Evolutionary conservation across 2,329 filamentous ascomycete genomes (phyloP).

Genomic region (Neopestalotiopsis sp.): DNA sequence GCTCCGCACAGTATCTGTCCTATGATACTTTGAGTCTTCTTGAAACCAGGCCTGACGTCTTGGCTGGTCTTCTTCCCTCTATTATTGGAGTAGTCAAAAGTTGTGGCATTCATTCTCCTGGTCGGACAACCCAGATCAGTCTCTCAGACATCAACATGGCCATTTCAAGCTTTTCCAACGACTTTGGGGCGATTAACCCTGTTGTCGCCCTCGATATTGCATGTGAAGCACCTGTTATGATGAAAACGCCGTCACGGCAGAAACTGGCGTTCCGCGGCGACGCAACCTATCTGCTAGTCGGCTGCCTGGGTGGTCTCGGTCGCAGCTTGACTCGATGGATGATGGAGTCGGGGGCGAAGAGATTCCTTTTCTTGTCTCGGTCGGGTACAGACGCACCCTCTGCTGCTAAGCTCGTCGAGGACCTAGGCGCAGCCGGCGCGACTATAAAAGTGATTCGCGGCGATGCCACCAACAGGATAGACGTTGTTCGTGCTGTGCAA

Average conservation of each 20-base stretch:
- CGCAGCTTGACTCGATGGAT: conserved; percentile 40
- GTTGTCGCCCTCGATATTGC: not conserved
- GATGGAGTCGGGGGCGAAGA: conserved; percentile 36
- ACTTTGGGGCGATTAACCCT: too few relatives aligned
- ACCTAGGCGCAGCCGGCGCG: conserved; percentile 22
- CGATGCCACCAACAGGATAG: conserved; percentile 21
- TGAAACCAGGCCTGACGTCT: too few relatives aligned
- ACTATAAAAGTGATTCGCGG: conserved; percentile 21
- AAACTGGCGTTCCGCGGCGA: conserved; percentile 22
- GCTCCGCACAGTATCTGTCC: conserved; percentile 32
- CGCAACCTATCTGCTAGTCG: conserved; percentile 40
- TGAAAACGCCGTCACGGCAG: conserved; percentile 8
- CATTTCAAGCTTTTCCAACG: too few relatives aligned
- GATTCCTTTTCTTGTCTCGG: conserved; percentile 40
- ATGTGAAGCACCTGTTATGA: conserved; percentile 27
- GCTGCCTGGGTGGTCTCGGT: conserved; percentile 43
- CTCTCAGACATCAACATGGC: too few relatives aligned
- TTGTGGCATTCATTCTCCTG: too few relatives aligned
- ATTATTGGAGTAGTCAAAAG: too few relatives aligned
- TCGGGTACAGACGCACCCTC: conserved; percentile 31
- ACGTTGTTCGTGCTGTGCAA: conserved; percentile 20
- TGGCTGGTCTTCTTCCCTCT: too few relatives aligned
- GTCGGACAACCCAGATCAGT: too few relatives aligned
- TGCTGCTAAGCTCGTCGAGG: conserved; percentile 28
- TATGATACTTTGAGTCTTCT: too few relatives aligned